Percentiles rank a stretch among this genome's conserved stretches.
These are phyloP conservation scores for Cornus suecica DNA, from an alignment of 148 eudicot species.

Conservation along the genomic window DNA sequence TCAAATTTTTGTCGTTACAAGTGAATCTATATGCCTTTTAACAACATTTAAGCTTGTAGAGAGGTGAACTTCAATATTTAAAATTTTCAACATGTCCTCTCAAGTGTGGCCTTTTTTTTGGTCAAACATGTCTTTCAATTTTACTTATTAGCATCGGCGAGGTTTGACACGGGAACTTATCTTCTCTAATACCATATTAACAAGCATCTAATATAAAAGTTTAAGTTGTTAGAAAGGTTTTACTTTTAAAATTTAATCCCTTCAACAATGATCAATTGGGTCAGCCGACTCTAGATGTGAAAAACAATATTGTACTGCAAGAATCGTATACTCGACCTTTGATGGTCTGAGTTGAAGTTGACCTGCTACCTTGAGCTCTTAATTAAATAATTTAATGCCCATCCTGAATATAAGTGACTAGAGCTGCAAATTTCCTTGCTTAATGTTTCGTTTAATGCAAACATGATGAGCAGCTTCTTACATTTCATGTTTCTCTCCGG, in stretches of 20 bases:
- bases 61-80: too few relatives aligned
- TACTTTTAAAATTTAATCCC: too few relatives aligned
- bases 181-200: too few relatives aligned
- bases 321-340: neutral
- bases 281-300: neutral
- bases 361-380: neutral
- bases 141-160: too few relatives aligned
- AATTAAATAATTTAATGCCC: neutral
- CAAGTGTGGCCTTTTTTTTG: too few relatives aligned
- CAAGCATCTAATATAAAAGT: too few relatives aligned
- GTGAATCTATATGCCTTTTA: neutral
- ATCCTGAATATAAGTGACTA: neutral
- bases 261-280: neutral
- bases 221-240: too few relatives aligned
- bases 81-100: too few relatives aligned
- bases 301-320: neutral
- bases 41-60: neutral
- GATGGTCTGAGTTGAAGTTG: neutral
- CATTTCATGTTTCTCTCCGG: too few relatives aligned
- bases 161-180: too few relatives aligned
- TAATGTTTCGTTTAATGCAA: neutral
- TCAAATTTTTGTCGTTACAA: neutral
- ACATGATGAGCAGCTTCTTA: too few relatives aligned
- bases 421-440: neutral
- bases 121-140: too few relatives aligned